Base-by-base conservation (phyloP, 495 filamentous ascomycete species). In the Neurospora terricola region DNA sequence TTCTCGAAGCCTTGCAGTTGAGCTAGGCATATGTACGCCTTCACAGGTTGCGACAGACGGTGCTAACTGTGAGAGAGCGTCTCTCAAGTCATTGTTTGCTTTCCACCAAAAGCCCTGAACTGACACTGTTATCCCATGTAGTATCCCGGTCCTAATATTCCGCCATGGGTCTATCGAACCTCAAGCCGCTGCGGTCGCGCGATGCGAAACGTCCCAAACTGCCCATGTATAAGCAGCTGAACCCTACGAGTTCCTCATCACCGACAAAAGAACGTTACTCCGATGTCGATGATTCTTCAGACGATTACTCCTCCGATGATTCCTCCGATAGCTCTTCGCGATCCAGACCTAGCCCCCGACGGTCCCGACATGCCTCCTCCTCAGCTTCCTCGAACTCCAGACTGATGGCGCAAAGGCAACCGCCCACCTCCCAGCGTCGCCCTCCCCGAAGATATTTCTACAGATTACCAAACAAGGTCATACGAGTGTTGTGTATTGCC, bases 401-500 rank as follows among this genome's bases (percentile, higher is more conserved):
- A 34, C 87, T 87, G 21, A 89, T 91, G 83, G 77, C 89, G 45
- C 84, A 72, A 73, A 79, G 14, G 80, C 74, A 42, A 78, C 78
- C 79, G 5, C 81, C 75, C 69, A 79, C 76, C 70, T 77, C 81
- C 62, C 75, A 84, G 62, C 78, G 82, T 14, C 75, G 79, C 18
- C 83, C 85, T 37, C 74, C 79, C 11, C 74, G 77, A 23, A 76
- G 84, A 7, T 82, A 86, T 69, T 83, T 85, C 71, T 91, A 91
- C 76, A 88, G 88, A 36, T 73, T 90, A 73, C 92, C 83, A 70
- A 87, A 91, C 74, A 88, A 84, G 75, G 83, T 93, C 18, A 87
- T 91, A 76, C 86, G 91, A 78, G 93, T 89, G 77, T 86, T 96
- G 43, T 93, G 92, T 75, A 83, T 92, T 39, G 88, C 86, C 23